phyloP scores from a whole-genome alignment of 306 rosid species.

The Canavalia ensiformis region DNA sequence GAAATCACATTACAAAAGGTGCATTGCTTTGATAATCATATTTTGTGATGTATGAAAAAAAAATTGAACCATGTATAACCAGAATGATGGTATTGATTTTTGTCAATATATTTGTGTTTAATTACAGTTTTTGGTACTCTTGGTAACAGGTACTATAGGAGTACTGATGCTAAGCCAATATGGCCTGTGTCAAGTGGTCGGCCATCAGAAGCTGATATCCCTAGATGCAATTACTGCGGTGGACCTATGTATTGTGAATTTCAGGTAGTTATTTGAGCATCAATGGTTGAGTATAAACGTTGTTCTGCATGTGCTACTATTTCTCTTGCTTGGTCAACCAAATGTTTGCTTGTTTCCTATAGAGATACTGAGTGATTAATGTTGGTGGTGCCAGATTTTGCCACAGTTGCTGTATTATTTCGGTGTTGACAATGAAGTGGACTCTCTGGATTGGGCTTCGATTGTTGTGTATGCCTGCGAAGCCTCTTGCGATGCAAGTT shows the following conservation, averaged over 20 bases:
- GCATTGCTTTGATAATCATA: conserved; percentile 25
- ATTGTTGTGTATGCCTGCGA: conserved; percentile 72
- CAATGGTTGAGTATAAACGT: conserved; percentile 1
- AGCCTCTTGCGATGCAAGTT: conserved; percentile 68
- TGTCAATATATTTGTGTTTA: not conserved
- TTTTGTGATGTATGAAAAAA: not conserved
- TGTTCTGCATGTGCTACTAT: conserved; percentile 10
- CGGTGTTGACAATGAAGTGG: conserved; percentile 62
- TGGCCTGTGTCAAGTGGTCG: conserved; percentile 82
- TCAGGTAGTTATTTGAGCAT: conserved; percentile 49
- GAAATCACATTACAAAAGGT: conserved; percentile 1
- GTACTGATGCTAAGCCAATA: conserved; percentile 61
- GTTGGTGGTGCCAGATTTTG: conserved; percentile 60
- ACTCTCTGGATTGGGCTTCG: conserved; percentile 80
- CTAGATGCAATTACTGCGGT: conserved; percentile 49
- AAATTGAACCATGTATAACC: not conserved
- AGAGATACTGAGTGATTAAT: conserved; percentile 40
- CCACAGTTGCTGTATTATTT: conserved; percentile 80
- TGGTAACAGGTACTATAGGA: conserved; percentile 71
- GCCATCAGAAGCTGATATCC: conserved; percentile 69
- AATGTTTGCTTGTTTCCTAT: not conserved
- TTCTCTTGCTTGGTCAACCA: conserved; percentile 7
- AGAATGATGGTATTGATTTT: not conserved
- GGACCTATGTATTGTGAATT: conserved; percentile 52
- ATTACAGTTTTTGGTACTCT: not conserved